Percentiles rank a stretch among this genome's conserved stretches.
Conservation (phyloP, 1,284 basidiomycete genomes). For the Fomitopsis betulina region DNA sequence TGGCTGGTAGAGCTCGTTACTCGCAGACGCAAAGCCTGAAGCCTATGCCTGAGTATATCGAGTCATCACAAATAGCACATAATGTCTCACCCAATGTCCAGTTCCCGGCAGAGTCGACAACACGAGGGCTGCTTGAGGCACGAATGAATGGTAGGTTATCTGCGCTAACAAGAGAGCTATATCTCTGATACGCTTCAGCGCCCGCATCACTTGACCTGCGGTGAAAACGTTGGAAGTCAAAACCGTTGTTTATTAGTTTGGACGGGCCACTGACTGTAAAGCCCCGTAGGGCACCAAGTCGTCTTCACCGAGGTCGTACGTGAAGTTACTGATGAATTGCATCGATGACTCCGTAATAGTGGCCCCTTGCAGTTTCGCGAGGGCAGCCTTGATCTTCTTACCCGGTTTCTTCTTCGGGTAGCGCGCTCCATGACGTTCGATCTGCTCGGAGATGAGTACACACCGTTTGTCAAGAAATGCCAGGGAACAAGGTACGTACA, state of each 20-base stretch:
- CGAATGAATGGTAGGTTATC: slow-evolving; percentile 61
- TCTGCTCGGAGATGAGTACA: slow-evolving; percentile 33
- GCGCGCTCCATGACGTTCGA: slow-evolving; percentile 84
- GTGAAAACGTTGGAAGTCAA: neutral
- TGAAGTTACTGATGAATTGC: slow-evolving; percentile 57
- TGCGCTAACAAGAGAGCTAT: slow-evolving; percentile 41
- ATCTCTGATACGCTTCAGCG: slow-evolving; percentile 44
- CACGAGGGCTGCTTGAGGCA: slow-evolving; percentile 55
- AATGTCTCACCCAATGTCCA: slow-evolving; percentile 58
- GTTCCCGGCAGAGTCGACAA: slow-evolving; percentile 63
- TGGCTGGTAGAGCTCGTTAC: slow-evolving; percentile 26
- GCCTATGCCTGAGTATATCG: neutral
- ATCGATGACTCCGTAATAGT: slow-evolving; percentile 45
- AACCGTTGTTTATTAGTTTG: neutral
- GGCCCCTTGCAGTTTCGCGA: slow-evolving; percentile 49
- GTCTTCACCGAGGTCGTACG: slow-evolving; percentile 56
- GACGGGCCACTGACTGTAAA: slow-evolving; percentile 47
- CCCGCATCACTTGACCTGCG: slow-evolving; percentile 49
- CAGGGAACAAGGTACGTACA: slow-evolving; percentile 30
- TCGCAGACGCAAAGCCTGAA: slow-evolving; percentile 46
- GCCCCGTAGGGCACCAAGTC: slow-evolving; percentile 69
- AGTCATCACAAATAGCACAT: neutral
- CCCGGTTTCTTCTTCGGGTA: slow-evolving; percentile 62
- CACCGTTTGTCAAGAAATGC: neutral
- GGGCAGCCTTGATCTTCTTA: slow-evolving; percentile 40